Percentiles rank a stretch among this genome's conserved stretches.
These are phyloP conservation scores for Spathaspora sp. DNA, from an alignment of 805 yeast genomes.

Conservation along the genomic window DNA sequence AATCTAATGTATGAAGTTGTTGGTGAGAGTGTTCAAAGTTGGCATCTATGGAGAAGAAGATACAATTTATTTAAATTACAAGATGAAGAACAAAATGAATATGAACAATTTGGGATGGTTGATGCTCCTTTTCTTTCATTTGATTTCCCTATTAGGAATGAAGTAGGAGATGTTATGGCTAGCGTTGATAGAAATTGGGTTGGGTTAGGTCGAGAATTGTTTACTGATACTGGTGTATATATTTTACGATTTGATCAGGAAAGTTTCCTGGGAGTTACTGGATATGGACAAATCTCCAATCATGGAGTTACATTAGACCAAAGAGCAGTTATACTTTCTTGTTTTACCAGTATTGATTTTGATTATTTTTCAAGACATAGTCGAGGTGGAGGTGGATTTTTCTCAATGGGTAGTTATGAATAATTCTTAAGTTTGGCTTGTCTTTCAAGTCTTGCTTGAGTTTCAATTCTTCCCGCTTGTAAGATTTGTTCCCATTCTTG, in stretches of 20 bases:
- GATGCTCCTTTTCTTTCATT: slow-evolving; percentile 86
- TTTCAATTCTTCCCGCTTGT: slow-evolving; percentile 19
- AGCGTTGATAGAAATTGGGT: slow-evolving; percentile 92
- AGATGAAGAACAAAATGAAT: slow-evolving; percentile 39
- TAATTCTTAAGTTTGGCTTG: neutral
- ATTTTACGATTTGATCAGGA: slow-evolving; percentile 77
- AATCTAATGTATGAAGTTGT: slow-evolving; percentile 44
- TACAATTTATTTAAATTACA: slow-evolving; percentile 71
- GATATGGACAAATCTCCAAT: slow-evolving; percentile 35
- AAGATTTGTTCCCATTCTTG: slow-evolving; percentile 35
- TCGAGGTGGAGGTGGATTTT: slow-evolving; percentile 25
- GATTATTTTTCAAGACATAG: slow-evolving; percentile 96
- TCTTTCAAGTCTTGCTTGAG: slow-evolving; percentile 2
- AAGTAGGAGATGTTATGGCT: slow-evolving; percentile 56
- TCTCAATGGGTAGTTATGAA: slow-evolving; percentile 13
- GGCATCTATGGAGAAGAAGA: slow-evolving; percentile 92
- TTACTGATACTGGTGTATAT: slow-evolving; percentile 94
- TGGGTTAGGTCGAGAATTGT: slow-evolving; percentile 87
- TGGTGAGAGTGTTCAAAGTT: slow-evolving; percentile 87
- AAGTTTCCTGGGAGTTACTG: slow-evolving; percentile 57
- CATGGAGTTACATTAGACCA: slow-evolving; percentile 68
- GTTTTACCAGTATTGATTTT: slow-evolving; percentile 89
- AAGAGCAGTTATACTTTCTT: slow-evolving; percentile 80
- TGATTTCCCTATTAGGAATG: slow-evolving; percentile 75
- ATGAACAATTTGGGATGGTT: slow-evolving; percentile 78